Conservation (phyloP, 495 filamentous ascomycete genomes). For the Neurospora sp. region DNA sequence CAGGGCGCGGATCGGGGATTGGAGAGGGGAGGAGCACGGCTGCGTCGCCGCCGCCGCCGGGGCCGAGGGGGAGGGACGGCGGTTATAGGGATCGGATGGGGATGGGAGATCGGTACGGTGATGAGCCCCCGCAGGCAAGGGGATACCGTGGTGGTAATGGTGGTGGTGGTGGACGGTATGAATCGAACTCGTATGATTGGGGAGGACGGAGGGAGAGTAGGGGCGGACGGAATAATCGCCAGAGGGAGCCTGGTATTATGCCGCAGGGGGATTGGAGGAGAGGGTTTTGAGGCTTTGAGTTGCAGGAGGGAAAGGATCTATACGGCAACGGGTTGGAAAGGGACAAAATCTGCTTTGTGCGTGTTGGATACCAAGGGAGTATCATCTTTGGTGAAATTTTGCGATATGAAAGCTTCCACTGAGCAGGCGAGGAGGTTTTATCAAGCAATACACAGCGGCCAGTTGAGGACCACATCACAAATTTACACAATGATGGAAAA, state of each 20-base stretch:
- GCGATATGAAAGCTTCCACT: not conserved
- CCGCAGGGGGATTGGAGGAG: slow-evolving; percentile 51
- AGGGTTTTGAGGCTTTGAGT: slow-evolving; percentile 17
- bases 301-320: not conserved
- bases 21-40: slow-evolving; percentile 26
- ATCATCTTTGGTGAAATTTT: not conserved
- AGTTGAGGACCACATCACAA: too few species aligned
- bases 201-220: slow-evolving; percentile 8
- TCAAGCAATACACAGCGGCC: too few species aligned
- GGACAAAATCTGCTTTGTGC: not conserved
- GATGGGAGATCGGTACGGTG: not conserved
- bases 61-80: slow-evolving; percentile 7
- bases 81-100: slow-evolving; percentile 2
- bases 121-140: not conserved
- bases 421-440: not conserved
- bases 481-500: too few species aligned
- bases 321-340: not conserved
- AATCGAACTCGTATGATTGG: not conserved
- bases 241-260: slow-evolving; percentile 12
- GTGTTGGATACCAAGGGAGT: not conserved
- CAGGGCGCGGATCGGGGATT: slow-evolving; percentile 26
- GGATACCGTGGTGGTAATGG: not conserved
- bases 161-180: not conserved
- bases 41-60: slow-evolving; percentile 28
- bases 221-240: slow-evolving; percentile 8